Conservation (phyloP, 73 alveolate species). For the Breviolum minutum region DNA sequence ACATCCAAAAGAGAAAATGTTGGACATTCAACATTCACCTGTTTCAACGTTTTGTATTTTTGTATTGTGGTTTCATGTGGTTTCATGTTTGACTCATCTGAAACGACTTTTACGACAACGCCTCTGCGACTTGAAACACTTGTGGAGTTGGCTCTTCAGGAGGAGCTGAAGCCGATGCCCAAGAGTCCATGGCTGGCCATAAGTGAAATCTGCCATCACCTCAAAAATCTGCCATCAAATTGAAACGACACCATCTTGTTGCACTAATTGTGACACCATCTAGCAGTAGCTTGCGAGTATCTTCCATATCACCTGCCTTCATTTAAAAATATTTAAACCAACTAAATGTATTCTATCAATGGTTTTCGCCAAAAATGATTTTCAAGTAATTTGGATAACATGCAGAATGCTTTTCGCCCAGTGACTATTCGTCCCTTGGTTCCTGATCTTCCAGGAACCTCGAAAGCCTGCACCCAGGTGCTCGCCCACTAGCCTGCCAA, state of each 20-base stretch:
- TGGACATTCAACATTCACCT: too few relatives aligned
- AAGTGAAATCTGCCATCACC: slow-evolving; percentile 70
- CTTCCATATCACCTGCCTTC: too few relatives aligned
- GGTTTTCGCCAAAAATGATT: too few relatives aligned
- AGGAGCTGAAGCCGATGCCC: slow-evolving; percentile 56
- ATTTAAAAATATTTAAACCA: too few relatives aligned
- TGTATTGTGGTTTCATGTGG: not conserved
- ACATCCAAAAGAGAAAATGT: too few relatives aligned
- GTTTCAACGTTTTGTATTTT: not conserved
- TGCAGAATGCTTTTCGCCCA: not conserved
- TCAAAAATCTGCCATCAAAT: not conserved
- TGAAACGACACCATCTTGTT: too few relatives aligned
- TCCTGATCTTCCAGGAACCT: slow-evolving; percentile 63
- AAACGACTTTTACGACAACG: not conserved
- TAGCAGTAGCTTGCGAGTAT: not conserved
- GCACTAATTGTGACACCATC: not conserved
- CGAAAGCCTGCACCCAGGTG: slow-evolving; percentile 82
- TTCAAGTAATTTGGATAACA: too few relatives aligned
- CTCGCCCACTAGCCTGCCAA: slow-evolving; percentile 50
- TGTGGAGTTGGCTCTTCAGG: slow-evolving; percentile 39
- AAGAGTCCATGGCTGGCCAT: slow-evolving; percentile 83
- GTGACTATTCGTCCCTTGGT: slow-evolving; percentile 52
- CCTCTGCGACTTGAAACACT: slow-evolving; percentile 89
- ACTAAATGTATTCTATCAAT: too few relatives aligned
- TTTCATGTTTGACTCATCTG: not conserved